These are phyloP conservation scores for Mucor irregularis DNA, from an alignment of 371 early-diverging fungal species.

Conservation along the genomic window DNA sequence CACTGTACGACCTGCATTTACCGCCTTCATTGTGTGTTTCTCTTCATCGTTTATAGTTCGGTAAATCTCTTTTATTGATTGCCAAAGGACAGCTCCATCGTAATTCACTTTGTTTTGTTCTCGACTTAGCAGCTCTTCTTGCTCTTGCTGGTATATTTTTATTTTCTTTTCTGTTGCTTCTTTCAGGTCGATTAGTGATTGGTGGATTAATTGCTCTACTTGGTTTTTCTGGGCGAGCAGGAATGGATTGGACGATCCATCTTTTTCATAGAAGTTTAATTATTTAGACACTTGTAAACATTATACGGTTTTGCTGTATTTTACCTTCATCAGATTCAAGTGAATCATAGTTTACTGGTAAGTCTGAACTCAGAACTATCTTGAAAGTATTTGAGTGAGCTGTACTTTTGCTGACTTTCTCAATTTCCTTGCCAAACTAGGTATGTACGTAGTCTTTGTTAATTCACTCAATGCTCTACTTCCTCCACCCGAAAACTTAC, in stretches of 20 bases:
- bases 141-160: slow-evolving; percentile 25
- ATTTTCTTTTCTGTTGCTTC: slow-evolving; percentile 28
- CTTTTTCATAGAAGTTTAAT: background rate
- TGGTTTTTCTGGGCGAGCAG: slow-evolving; percentile 18
- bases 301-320: background rate
- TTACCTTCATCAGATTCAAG: slow-evolving; percentile 1
- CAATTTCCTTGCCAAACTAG: slow-evolving; percentile 26
- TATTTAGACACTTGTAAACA: background rate
- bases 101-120: slow-evolving; percentile 24
- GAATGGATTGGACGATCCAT: background rate
- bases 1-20: background rate
- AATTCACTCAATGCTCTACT: background rate
- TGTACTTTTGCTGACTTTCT: slow-evolving; percentile 8
- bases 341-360: slow-evolving; percentile 1
- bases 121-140: slow-evolving; percentile 15
- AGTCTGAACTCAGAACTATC: slow-evolving; percentile 24
- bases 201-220: slow-evolving; percentile 23
- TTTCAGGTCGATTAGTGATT: slow-evolving; percentile 17
- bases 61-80: slow-evolving; percentile 26
- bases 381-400: slow-evolving; percentile 28
- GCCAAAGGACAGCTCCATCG: slow-evolving; percentile 34
- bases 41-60: slow-evolving; percentile 17
- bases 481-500: slow-evolving; percentile 2
- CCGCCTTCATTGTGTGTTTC: background rate
- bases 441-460: background rate